Evolutionary conservation across 805 yeast genomes (phyloP).

Genomic region (Myxozyma udenii): DNA sequence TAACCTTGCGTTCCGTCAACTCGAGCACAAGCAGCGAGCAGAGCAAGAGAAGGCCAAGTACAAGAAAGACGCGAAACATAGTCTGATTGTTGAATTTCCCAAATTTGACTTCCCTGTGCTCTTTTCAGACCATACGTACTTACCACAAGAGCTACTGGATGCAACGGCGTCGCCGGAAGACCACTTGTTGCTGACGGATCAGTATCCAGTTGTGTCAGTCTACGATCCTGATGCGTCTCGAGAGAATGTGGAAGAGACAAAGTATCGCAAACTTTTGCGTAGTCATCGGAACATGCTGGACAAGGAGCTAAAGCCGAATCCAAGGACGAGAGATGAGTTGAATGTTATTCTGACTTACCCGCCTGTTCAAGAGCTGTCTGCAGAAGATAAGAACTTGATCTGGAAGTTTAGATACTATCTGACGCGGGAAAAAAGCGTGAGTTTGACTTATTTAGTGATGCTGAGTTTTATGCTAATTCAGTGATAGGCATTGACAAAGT

Average conservation of each 20-base stretch:
- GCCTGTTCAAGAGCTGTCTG: slow-evolving; percentile 75
- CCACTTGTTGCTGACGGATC: slow-evolving; percentile 8
- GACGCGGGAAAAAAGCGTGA: slow-evolving; percentile 54
- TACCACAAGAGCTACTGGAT: slow-evolving; percentile 11
- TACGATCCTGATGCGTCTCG: slow-evolving; percentile 68
- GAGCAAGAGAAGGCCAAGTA: slow-evolving; percentile 13
- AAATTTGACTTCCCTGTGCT: slow-evolving; percentile 72
- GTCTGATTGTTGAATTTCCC: slow-evolving; percentile 54
- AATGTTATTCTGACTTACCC: slow-evolving; percentile 68
- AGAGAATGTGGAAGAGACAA: slow-evolving; percentile 83
- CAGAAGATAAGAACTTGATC: slow-evolving; percentile 77
- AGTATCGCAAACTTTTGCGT: slow-evolving; percentile 80
- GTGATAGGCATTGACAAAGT: slow-evolving; percentile 60
- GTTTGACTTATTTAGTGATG: background rate
- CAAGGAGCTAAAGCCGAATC: slow-evolving; percentile 82
- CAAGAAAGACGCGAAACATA: slow-evolving; percentile 33
- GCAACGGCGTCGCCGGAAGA: slow-evolving; percentile 2
- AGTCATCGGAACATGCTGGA: slow-evolving; percentile 76
- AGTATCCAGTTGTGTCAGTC: slow-evolving; percentile 38
- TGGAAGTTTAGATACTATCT: slow-evolving; percentile 90
- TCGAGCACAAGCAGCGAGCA: slow-evolving; percentile 44
- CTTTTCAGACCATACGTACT: slow-evolving; percentile 55
- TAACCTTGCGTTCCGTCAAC: slow-evolving; percentile 54
- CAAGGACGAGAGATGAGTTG: slow-evolving; percentile 73
- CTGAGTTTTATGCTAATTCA: background rate